Percentiles rank a stretch among this genome's conserved stretches.
These are phyloP conservation scores for Gelatoporia subvermispora DNA, from an alignment of 768 basidiomycete genomes.

Conservation along the genomic window DNA sequence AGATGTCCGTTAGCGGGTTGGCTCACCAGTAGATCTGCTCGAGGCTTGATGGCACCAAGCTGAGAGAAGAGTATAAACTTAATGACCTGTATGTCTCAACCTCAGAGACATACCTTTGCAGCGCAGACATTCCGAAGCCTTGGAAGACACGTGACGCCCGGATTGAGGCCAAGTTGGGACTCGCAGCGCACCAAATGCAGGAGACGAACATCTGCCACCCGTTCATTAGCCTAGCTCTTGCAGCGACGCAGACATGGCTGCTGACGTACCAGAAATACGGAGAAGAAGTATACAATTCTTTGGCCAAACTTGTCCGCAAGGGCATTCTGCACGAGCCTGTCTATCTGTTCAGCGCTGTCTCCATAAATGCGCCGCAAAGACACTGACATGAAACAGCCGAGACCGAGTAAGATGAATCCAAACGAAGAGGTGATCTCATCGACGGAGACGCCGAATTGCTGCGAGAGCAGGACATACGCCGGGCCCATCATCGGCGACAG, in stretches of 20 bases:
- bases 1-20: no score
- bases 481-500: constrained; percentile 40
- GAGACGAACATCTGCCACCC: constrained; percentile 36
- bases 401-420: constrained; percentile 36
- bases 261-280: constrained; percentile 32
- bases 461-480: constrained; percentile 36
- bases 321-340: constrained; percentile 34
- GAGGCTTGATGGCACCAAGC: constrained; percentile 37
- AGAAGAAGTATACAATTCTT: constrained; percentile 39
- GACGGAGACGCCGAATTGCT: constrained; percentile 37
- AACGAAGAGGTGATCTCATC: constrained; percentile 40
- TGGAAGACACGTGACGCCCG: constrained; percentile 40
- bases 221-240: background rate
- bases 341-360: background rate
- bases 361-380: background rate
- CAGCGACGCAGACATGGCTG: background rate
- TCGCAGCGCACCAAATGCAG: constrained; percentile 41
- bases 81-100: no score
- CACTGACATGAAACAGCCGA: constrained; percentile 38
- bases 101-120: constrained; percentile 29
- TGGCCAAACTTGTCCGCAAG: constrained; percentile 41
- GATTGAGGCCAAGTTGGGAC: constrained; percentile 37
- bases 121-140: constrained; percentile 41
- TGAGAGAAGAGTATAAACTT: constrained; percentile 4
- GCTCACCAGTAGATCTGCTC: constrained; percentile 38